Evolutionary conservation across 306 rosid genomes (phyloP).

Genomic region (Pterocarpus macrocarpus): DNA sequence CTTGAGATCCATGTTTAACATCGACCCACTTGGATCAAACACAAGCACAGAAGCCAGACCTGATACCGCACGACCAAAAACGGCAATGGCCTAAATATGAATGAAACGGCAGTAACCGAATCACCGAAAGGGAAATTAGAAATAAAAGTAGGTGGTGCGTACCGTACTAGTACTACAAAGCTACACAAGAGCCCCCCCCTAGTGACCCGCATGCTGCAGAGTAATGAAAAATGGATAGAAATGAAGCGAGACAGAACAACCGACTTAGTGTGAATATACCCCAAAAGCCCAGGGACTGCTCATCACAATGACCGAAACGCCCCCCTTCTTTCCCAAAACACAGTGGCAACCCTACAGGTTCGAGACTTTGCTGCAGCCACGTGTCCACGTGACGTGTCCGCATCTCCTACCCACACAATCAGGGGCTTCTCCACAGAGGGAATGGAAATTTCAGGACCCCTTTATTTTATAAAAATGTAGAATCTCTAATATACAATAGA

Average conservation of each 20-base stretch:
- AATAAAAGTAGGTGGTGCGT: not conserved
- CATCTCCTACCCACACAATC: slow-evolving; percentile 1
- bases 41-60: not conserved
- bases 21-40: slow-evolving; percentile 22
- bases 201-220: slow-evolving; percentile 25
- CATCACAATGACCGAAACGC: slow-evolving; percentile 46
- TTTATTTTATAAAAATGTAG: not conserved
- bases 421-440: not conserved
- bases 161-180: not conserved
- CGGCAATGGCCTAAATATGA: slow-evolving; percentile 10
- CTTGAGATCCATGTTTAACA: slow-evolving; percentile 58
- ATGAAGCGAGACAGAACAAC: slow-evolving; percentile 13
- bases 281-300: slow-evolving; percentile 47
- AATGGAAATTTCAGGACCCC: slow-evolving; percentile 54
- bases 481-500: not conserved
- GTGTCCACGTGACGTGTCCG: slow-evolving; percentile 48
- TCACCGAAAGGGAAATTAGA: slow-evolving; percentile 14
- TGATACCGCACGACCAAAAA: not conserved
- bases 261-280: slow-evolving; percentile 48
- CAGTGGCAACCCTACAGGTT: slow-evolving; percentile 45
- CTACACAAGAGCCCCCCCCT: not conserved
- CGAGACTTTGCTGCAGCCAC: slow-evolving; percentile 43
- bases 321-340: slow-evolving; percentile 26
- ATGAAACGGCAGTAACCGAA: slow-evolving; percentile 33
- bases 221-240: not conserved